Evolutionary conservation across 495 filamentous ascomycete species (phyloP).

Genomic region (Aspergillus ostianus): DNA sequence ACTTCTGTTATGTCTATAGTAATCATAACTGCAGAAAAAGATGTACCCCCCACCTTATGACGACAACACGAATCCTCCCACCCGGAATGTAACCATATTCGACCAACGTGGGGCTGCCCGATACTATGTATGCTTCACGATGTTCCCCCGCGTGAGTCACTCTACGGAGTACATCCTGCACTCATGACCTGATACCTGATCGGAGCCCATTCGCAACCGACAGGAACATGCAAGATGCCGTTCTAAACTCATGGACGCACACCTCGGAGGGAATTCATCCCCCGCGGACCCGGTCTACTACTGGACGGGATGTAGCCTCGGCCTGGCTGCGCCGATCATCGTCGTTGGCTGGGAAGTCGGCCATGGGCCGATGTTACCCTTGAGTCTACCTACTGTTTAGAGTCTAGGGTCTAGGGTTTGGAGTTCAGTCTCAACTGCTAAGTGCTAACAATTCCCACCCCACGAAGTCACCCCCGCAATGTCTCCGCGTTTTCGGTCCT

Average conservation of each 20-base stretch:
- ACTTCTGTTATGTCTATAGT: too few relatives aligned
- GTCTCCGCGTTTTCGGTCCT: neutral
- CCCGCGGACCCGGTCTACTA: neutral
- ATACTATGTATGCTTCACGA: neutral
- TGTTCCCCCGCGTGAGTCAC: neutral
- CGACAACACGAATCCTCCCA: constrained; percentile 10
- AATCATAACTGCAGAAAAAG: too few relatives aligned
- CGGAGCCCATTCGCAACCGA: too few relatives aligned
- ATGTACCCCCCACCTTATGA: too few relatives aligned
- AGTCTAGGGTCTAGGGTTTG: too few relatives aligned
- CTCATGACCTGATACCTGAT: neutral
- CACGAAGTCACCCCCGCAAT: neutral
- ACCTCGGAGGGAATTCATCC: neutral
- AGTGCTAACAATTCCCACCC: neutral
- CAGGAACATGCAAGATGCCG: too few relatives aligned
- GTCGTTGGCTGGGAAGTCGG: too few relatives aligned
- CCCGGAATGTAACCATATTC: constrained; percentile 26
- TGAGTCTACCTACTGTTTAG: too few relatives aligned
- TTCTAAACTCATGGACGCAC: neutral
- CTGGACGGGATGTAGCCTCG: too few relatives aligned
- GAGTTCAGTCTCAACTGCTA: too few relatives aligned
- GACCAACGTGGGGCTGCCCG: constrained; percentile 3
- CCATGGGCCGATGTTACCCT: too few relatives aligned
- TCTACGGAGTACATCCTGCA: neutral
- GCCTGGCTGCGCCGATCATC: too few relatives aligned